Conservation (phyloP, 2,329 filamentous ascomycete species). For the Fragosphaeria purpurea region DNA sequence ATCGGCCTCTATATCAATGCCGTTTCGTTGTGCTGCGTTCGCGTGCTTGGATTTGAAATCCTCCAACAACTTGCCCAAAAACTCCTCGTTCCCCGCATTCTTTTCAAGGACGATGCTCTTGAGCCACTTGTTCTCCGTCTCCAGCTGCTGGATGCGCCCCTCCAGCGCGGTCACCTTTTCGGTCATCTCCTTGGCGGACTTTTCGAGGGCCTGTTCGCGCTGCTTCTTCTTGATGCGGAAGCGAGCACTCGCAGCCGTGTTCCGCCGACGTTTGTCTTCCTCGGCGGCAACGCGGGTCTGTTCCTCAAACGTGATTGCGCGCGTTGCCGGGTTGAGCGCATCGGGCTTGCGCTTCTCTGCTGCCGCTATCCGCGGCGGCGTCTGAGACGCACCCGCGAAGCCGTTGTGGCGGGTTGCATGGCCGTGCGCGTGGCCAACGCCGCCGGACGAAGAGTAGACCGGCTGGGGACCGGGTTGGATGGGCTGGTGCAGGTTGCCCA, state of each 20-base stretch:
- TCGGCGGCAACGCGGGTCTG: conserved; percentile 65
- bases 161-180: conserved; percentile 70
- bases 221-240: conserved; percentile 97
- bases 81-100: conserved; percentile 51
- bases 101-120: conserved; percentile 75
- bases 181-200: conserved; percentile 70
- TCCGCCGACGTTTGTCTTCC: conserved; percentile 81
- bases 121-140: conserved; percentile 74
- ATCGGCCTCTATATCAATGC: conserved; percentile 22
- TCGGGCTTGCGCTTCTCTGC: conserved; percentile 38
- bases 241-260: conserved; percentile 78
- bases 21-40: conserved; percentile 3
- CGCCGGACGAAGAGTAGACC: conserved; percentile 26
- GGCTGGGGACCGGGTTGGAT: conserved; percentile 42
- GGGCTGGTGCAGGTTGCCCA: conserved; percentile 32
- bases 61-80: conserved; percentile 41
- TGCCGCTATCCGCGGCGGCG: conserved; percentile 13
- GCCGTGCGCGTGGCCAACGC: conserved; percentile 22
- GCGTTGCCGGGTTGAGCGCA: conserved; percentile 27
- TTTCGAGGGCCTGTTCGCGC: conserved; percentile 76
- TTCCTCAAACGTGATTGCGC: conserved; percentile 54
- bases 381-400: conserved; percentile 19
- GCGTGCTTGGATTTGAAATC: conserved; percentile 29
- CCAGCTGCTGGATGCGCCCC: conserved; percentile 63
- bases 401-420: conserved; percentile 15